A percentile compares a stretch with the other conserved stretches of the same genome.
Conservation (phyloP, 2,329 filamentous ascomycete species). For the Didymella lethalis region DNA sequence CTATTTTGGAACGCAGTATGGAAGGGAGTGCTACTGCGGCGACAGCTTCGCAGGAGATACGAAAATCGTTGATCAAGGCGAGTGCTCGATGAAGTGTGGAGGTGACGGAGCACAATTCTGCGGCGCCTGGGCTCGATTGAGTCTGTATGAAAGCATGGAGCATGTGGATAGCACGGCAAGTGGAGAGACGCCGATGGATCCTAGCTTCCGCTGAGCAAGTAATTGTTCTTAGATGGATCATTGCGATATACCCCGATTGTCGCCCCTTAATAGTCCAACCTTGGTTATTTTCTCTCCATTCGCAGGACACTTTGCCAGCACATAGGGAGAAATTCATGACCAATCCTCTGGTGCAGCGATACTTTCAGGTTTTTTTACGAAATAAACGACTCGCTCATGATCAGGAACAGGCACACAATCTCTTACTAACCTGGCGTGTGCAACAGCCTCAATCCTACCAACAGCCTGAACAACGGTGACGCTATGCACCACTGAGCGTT, state of each 20-base stretch:
- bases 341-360: too few relatives aligned
- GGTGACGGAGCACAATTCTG: slow-evolving; percentile 30
- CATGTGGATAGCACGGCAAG: slow-evolving; percentile 17
- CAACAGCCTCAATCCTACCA: too few relatives aligned
- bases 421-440: too few relatives aligned
- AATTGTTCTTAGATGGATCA: not conserved
- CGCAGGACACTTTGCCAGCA: too few relatives aligned
- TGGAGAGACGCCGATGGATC: slow-evolving; percentile 9
- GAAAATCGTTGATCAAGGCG: slow-evolving; percentile 22
- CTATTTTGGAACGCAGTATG: slow-evolving; percentile 31
- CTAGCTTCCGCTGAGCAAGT: not conserved
- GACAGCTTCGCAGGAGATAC: slow-evolving; percentile 19
- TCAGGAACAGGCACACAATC: too few relatives aligned
- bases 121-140: slow-evolving; percentile 31
- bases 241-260: not conserved
- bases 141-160: slow-evolving; percentile 48
- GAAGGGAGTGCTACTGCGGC: slow-evolving; percentile 34
- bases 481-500: too few relatives aligned
- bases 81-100: slow-evolving; percentile 29
- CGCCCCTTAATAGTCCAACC: not conserved
- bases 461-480: too few relatives aligned
- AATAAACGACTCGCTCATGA: too few relatives aligned
- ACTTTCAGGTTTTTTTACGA: too few relatives aligned
- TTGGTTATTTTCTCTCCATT: not conserved
- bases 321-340: too few relatives aligned